Evolutionary conservation across 2,329 filamentous ascomycete species (phyloP).

Genomic region (Fusarium sp.): DNA sequence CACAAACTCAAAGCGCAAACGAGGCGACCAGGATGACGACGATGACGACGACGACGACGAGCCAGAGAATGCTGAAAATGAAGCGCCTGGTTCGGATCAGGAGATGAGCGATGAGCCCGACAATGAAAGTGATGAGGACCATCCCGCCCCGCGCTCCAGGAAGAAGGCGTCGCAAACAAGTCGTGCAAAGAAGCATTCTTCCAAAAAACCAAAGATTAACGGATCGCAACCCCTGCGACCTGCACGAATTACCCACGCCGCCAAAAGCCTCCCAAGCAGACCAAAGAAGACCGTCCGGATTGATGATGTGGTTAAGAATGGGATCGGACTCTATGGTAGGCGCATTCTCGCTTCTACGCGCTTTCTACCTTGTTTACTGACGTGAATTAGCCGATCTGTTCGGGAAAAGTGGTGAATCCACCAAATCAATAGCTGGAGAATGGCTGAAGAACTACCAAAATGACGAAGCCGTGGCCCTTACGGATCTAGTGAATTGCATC

Average conservation of each 20-base stretch:
- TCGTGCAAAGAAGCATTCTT: constrained; percentile 64
- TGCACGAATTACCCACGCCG: constrained; percentile 48
- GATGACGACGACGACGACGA: constrained; percentile 18
- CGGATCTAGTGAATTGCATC: constrained; percentile 73
- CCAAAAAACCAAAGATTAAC: constrained; percentile 72
- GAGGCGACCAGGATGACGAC: constrained; percentile 58
- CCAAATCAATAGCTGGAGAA: constrained; percentile 65
- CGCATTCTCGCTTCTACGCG: not conserved
- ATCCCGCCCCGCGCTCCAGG: constrained; percentile 50
- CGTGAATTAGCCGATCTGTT: constrained; percentile 67
- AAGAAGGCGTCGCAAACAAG: constrained; percentile 56
- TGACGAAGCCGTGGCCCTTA: constrained; percentile 63
- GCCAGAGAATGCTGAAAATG: constrained; percentile 55
- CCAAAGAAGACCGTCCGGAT: constrained; percentile 66
- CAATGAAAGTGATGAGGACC: constrained; percentile 58
- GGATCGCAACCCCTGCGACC: constrained; percentile 55
- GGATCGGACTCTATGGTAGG: constrained; percentile 65
- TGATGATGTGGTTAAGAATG: constrained; percentile 58
- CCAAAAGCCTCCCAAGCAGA: constrained; percentile 57
- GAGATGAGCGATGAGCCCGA: constrained; percentile 57
- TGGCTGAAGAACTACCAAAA: constrained; percentile 68
- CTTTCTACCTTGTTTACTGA: constrained; percentile 29
- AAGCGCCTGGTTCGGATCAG: constrained; percentile 58
- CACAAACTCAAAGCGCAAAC: constrained; percentile 66
- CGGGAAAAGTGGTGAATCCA: constrained; percentile 64